Percentiles rank a stretch among this genome's conserved stretches.
Evolutionary conservation across 352 stramenopile genomes (phyloP).

Genomic region (Pythium aphanidermatum): DNA sequence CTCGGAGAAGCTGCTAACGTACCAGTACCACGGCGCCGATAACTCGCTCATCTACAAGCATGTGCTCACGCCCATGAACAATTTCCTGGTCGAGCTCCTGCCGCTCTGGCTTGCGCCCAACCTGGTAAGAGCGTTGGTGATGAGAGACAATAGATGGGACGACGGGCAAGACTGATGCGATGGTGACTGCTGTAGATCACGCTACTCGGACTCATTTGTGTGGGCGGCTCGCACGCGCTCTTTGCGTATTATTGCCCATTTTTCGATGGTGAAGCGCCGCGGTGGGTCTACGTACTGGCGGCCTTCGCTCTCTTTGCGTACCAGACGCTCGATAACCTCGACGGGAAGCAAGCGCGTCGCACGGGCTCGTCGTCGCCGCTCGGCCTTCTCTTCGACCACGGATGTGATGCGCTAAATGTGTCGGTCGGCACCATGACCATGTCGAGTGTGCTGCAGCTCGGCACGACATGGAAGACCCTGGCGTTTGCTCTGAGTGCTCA

Average conservation of each 20-base stretch:
- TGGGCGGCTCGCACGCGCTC: conserved; percentile 52
- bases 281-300: conserved; percentile 62
- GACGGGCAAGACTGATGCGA: too few relatives aligned
- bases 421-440: conserved; percentile 81
- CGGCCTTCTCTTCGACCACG: conserved; percentile 82
- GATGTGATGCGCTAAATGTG: conserved; percentile 79
- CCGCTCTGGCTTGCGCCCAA: conserved; percentile 81
- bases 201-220: conserved; percentile 57
- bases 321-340: conserved; percentile 80
- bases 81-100: conserved; percentile 67
- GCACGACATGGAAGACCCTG: conserved; percentile 74
- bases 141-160: too few relatives aligned
- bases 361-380: conserved; percentile 77
- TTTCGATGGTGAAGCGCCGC: conserved; percentile 58
- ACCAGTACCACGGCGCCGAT: conserved; percentile 82
- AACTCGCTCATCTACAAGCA: conserved; percentile 87
- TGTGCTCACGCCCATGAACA: conserved; percentile 84
- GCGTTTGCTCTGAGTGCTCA: conserved; percentile 68
- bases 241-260: conserved; percentile 71
- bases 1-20: conserved; percentile 79
- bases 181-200: conserved; percentile 75
- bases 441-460: conserved; percentile 68
- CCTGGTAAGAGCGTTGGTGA: conserved; percentile 30
- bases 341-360: conserved; percentile 76
- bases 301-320: conserved; percentile 64